These are phyloP conservation scores for Trichoderma semiorbis DNA, from an alignment of 2,329 filamentous ascomycete species.

Conservation along the genomic window DNA sequence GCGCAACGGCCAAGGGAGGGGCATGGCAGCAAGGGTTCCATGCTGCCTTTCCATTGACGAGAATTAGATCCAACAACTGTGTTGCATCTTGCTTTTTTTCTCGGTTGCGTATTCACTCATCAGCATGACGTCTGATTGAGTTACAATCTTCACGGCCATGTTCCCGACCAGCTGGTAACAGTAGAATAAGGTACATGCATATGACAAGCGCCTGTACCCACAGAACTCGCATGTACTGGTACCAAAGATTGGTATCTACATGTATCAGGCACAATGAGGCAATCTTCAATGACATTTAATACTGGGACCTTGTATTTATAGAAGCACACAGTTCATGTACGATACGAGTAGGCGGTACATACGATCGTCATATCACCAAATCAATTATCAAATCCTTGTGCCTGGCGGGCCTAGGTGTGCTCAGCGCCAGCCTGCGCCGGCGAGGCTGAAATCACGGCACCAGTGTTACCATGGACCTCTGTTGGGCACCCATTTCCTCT, in stretches of 20 bases:
- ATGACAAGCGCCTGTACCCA: background rate
- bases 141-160: background rate
- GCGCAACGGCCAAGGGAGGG: background rate
- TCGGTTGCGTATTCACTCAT: background rate
- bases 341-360: background rate
- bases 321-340: background rate
- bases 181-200: background rate
- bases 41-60: background rate
- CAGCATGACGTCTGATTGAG: background rate
- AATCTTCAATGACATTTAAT: background rate
- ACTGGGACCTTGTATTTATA: background rate
- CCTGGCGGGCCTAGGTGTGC: background rate
- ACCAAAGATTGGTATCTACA: background rate
- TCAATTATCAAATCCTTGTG: background rate
- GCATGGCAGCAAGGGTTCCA: background rate
- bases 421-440: slow-evolving; percentile 13
- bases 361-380: background rate
- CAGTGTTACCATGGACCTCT: background rate
- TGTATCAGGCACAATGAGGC: background rate
- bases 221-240: background rate
- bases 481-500: background rate
- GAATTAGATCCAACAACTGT: background rate
- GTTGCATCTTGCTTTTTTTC: background rate
- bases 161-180: slow-evolving; percentile 5
- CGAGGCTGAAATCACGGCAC: background rate